Base-by-base conservation (phyloP, 495 filamentous ascomycete species). In the Penicillium tannophilum region DNA sequence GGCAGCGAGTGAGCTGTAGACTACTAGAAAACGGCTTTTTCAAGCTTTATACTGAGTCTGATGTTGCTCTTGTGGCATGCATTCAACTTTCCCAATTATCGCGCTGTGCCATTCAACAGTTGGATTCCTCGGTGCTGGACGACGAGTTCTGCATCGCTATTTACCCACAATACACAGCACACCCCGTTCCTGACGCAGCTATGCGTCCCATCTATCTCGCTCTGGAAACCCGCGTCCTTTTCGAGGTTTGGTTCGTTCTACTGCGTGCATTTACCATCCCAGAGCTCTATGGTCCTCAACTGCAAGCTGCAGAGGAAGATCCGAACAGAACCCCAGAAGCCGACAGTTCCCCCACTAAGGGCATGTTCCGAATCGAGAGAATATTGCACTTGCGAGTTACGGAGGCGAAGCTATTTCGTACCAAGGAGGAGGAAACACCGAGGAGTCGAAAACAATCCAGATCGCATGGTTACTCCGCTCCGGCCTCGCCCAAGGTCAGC, bases 201-300 rank as follows among this genome's bases (percentile, higher is more conserved):
- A 68, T 72, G 28, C 76, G 76, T n/a, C 76, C 74, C 8, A 65
- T 90, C 35, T 98, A 97, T 72, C 82, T 99, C 26, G 86, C 89
- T 16, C 72, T 98, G 16, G 95, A 98, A 62, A 92, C 86, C 19
- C 82, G 95, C 19, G 88, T 96, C 2, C 76, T 94, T 7, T 96
- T 94, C 67, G 94, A 99, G 66, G 95, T 96, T 12, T 98, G 94
- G 95, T 93, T 96, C 68, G 94, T 96, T 8, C 80, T 99, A 26
- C 68, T 99, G 26, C 84, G 93, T 58, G 92, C 94, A 1, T 98
- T 97, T 66, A 90, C 94, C 1, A 90, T 95, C 49, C 95, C 95
- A 9, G 93, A 98, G 67, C 79, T 99, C 31, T 98, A 96, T 63
- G 89, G 89, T 3, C 83, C 84, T 12, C 74, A 79, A 52, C 64